A percentile compares a stretch with the other conserved stretches of the same genome.
Conservation (phyloP, 129 eudicot species). For the Pseudognaphalium luteoalbum region DNA sequence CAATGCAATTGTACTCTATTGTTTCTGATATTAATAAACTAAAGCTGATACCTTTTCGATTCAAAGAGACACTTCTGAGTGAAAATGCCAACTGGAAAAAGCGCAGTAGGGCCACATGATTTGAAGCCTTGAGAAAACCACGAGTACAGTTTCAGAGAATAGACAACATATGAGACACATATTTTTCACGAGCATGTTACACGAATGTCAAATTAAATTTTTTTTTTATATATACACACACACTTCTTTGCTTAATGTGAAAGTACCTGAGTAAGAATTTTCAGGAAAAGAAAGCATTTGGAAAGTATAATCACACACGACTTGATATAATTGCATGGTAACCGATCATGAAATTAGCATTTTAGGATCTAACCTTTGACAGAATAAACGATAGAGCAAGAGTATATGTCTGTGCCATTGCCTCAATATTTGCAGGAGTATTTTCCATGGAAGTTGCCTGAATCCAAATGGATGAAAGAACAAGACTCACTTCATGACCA, state of each 20-base stretch:
- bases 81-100: conserved; percentile 83
- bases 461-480: conserved; percentile 83
- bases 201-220: neutral
- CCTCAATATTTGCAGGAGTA: conserved; percentile 63
- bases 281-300: neutral
- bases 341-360: neutral
- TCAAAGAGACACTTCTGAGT: conserved; percentile 59
- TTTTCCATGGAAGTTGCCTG: conserved; percentile 68
- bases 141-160: conserved; percentile 9
- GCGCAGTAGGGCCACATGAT: conserved; percentile 58
- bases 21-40: neutral
- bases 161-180: conserved; percentile 10
- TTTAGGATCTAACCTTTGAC: conserved; percentile 49
- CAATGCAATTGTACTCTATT: neutral
- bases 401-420: conserved; percentile 74
- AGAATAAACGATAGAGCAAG: conserved; percentile 61
- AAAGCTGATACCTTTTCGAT: conserved; percentile 51
- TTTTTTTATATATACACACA: neutral
- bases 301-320: neutral
- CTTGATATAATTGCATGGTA: neutral
- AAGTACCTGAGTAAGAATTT: neutral
- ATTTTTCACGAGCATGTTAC: neutral
- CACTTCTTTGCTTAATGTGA: neutral
- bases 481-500: conserved; percentile 79
- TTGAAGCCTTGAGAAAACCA: conserved; percentile 52